These are phyloP conservation scores for Lasiodiplodia sp. DNA, from an alignment of 2,329 filamentous ascomycete genomes.

Conservation along the genomic window DNA sequence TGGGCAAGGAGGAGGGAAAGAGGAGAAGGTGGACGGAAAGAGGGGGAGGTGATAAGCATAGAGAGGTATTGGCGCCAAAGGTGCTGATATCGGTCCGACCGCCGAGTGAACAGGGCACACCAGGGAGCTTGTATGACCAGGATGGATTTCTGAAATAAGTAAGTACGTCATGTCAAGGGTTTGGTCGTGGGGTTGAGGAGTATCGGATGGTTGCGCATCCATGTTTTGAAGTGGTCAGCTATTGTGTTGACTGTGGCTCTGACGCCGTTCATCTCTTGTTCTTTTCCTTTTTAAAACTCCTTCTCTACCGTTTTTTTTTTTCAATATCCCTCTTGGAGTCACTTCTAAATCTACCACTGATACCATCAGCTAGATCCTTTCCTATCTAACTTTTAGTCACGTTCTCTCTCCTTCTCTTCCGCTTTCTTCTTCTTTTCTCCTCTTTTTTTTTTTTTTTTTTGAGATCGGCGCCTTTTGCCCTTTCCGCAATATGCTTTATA, in stretches of 20 bases:
- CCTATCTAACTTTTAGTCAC: not conserved
- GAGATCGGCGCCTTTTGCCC: not conserved
- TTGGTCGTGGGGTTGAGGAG: not conserved
- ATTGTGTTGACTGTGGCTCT: not conserved
- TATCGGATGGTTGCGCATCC: not conserved
- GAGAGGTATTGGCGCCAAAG: constrained; percentile 17
- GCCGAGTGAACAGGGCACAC: constrained; percentile 36
- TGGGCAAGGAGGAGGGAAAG: constrained; percentile 1
- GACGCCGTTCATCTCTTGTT: not conserved
- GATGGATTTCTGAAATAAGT: constrained; percentile 40
- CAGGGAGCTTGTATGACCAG: constrained; percentile 45
- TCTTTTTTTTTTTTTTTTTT: not conserved
- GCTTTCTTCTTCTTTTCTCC: too few species aligned
- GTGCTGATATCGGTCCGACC: constrained; percentile 37
- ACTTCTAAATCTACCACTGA: not conserved
- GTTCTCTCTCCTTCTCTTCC: not conserved
- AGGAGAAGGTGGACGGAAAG: constrained; percentile 8
- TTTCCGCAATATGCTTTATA: not conserved
- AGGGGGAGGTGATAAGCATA: not conserved
- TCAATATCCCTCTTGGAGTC: not conserved
- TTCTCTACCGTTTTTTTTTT: not conserved
- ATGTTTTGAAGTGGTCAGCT: not conserved
- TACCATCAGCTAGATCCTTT: not conserved
- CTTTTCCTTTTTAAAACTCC: not conserved
- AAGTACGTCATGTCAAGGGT: not conserved